phyloP scores from a whole-genome alignment of 257 asterid genomes.

The Fraxinus excelsior region DNA sequence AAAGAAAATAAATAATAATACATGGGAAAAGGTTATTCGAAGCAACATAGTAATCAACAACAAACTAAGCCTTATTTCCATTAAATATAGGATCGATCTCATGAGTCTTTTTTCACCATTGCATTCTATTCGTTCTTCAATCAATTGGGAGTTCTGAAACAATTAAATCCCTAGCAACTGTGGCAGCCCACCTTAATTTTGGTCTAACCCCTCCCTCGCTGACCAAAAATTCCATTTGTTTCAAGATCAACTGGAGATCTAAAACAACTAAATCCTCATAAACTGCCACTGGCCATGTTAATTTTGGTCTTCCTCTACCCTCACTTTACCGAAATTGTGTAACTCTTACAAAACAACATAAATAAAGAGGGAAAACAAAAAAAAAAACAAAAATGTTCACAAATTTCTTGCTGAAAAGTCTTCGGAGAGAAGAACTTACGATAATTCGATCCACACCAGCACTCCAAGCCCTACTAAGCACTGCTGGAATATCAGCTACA shows the following conservation, averaged over 20 bases:
- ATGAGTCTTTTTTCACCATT: neutral
- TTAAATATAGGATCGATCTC: neutral
- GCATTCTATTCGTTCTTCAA: neutral
- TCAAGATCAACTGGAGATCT: neutral
- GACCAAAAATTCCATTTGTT: neutral
- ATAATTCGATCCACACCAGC: conserved; percentile 93
- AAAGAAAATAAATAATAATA: too few relatives aligned
- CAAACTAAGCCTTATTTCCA: neutral
- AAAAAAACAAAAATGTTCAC: neutral
- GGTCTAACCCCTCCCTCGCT: neutral
- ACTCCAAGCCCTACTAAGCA: conserved; percentile 89
- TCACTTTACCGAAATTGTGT: neutral
- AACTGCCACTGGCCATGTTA: neutral
- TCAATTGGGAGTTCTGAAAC: neutral
- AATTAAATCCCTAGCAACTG: neutral
- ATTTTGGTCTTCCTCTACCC: neutral
- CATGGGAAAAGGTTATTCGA: neutral
- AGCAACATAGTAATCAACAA: neutral
- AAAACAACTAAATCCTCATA: neutral
- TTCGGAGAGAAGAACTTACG: conserved; percentile 37
- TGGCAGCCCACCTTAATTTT: neutral
- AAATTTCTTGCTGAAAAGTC: neutral
- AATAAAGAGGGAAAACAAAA: neutral
- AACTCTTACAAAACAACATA: neutral
- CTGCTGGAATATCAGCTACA: conserved; percentile 75